A percentile compares a stretch with the other conserved stretches of the same genome.
These are phyloP conservation scores for Letharia lupina DNA, from an alignment of 495 filamentous ascomycete genomes.

Conservation along the genomic window DNA sequence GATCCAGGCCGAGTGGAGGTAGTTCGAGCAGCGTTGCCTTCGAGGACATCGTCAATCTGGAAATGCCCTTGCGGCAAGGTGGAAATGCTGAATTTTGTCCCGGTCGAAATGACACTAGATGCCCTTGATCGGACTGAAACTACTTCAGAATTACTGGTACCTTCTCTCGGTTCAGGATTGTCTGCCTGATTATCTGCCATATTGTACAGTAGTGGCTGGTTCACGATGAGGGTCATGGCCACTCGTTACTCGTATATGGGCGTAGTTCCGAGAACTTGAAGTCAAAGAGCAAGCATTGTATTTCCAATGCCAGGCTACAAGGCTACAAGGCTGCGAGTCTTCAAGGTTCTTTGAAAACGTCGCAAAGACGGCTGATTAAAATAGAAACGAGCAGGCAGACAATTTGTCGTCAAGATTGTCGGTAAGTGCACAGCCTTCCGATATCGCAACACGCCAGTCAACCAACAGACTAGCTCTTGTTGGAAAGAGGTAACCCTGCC, in stretches of 20 bases:
- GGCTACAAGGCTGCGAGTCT: constrained; percentile 6
- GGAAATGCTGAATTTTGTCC: constrained; percentile 20
- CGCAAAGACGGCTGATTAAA: background rate
- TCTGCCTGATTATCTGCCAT: background rate
- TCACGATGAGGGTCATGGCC: background rate
- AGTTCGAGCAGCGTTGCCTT: background rate
- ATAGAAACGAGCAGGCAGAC: background rate
- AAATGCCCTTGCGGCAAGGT: constrained; percentile 16
- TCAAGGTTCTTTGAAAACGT: background rate
- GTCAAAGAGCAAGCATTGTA: background rate
- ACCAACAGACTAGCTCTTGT: background rate
- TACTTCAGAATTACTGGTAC: background rate
- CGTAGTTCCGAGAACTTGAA: background rate
- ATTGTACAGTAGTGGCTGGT: background rate
- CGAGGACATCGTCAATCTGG: constrained; percentile 9
- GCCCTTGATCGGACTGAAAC: constrained; percentile 19
- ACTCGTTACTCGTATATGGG: background rate
- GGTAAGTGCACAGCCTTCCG: background rate
- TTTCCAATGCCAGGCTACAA: constrained; percentile 1
- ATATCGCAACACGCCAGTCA: background rate
- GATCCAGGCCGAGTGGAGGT: constrained; percentile 10
- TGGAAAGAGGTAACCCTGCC: too few relatives aligned
- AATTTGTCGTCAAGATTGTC: background rate
- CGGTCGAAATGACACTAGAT: constrained; percentile 22
- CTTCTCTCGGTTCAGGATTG: background rate